These are phyloP conservation scores for Fraxinus albicans DNA, from an alignment of 305 asterid genomes.

Conservation along the genomic window DNA sequence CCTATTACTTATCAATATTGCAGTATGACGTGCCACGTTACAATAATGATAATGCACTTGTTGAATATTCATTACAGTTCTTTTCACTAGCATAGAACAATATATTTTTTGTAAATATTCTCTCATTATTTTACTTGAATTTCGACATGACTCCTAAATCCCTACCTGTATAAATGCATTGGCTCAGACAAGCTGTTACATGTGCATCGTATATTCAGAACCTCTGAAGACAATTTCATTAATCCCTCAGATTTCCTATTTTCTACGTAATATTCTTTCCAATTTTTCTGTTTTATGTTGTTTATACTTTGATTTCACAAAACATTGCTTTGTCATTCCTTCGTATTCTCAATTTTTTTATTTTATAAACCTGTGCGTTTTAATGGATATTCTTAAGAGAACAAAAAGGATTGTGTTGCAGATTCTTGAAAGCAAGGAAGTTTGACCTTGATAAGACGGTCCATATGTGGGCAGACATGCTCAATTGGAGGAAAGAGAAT, in stretches of 20 bases:
- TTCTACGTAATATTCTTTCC: not conserved
- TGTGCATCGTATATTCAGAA: not conserved
- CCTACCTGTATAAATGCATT: not conserved
- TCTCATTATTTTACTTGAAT: not conserved
- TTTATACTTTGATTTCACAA: not conserved
- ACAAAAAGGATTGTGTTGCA: slow-evolving; percentile 34
- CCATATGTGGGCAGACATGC: slow-evolving; percentile 94
- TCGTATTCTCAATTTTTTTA: not conserved
- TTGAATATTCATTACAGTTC: not conserved
- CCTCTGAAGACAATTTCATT: not conserved
- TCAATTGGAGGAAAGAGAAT: slow-evolving; percentile 85
- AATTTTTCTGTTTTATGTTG: not conserved
- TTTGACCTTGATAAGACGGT: slow-evolving; percentile 86
- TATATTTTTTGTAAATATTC: not conserved
- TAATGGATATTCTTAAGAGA: not conserved
- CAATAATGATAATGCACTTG: not conserved
- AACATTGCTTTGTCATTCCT: not conserved
- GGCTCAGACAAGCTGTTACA: not conserved
- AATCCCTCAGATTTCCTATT: not conserved
- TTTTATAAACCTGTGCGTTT: not conserved
- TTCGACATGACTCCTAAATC: not conserved
- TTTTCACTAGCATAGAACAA: not conserved
- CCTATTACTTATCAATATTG: not conserved
- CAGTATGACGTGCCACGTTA: not conserved
- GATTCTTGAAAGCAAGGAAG: slow-evolving; percentile 90